Conservation (phyloP, 768 basidiomycete species). For the Lentinula boryana region DNA sequence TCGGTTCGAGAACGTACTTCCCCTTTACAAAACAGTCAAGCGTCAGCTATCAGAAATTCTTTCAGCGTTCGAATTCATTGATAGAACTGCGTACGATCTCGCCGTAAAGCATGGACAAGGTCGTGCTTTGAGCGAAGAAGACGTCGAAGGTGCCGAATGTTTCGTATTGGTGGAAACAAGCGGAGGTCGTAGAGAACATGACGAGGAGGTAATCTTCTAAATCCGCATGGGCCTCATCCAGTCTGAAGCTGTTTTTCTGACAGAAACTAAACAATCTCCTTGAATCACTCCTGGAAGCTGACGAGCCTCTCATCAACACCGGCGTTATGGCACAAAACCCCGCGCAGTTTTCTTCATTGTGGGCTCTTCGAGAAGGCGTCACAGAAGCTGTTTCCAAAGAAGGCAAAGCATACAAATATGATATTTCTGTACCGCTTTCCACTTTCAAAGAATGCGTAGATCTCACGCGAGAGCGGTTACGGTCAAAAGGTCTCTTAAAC, state of each 20-base stretch:
- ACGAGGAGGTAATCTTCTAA: constrained; percentile 66
- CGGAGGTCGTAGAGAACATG: constrained; percentile 88
- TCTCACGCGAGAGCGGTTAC: constrained; percentile 63
- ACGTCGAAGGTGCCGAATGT: constrained; percentile 73
- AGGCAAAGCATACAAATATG: constrained; percentile 96
- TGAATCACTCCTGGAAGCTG: constrained; percentile 68
- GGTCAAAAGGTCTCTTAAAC: constrained; percentile 61
- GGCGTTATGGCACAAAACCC: constrained; percentile 91
- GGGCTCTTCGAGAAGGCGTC: constrained; percentile 89
- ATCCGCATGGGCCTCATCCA: not conserved
- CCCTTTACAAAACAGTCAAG: constrained; percentile 78
- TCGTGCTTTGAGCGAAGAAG: constrained; percentile 65
- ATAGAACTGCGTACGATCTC: constrained; percentile 78
- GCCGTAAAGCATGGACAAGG: constrained; percentile 82
- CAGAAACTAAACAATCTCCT: constrained; percentile 85
- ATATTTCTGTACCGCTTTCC: constrained; percentile 82
- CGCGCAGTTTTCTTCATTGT: constrained; percentile 82
- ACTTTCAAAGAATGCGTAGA: constrained; percentile 89
- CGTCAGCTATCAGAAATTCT: constrained; percentile 87
- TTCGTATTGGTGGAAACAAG: constrained; percentile 95
- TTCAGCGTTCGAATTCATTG: constrained; percentile 96
- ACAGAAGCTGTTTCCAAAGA: constrained; percentile 91
- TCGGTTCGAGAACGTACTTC: constrained; percentile 80
- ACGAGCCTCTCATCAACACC: constrained; percentile 74
- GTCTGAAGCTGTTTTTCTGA: not conserved